These are phyloP conservation scores for Lepiota venenata DNA, from an alignment of 768 basidiomycete genomes.

Conservation along the genomic window DNA sequence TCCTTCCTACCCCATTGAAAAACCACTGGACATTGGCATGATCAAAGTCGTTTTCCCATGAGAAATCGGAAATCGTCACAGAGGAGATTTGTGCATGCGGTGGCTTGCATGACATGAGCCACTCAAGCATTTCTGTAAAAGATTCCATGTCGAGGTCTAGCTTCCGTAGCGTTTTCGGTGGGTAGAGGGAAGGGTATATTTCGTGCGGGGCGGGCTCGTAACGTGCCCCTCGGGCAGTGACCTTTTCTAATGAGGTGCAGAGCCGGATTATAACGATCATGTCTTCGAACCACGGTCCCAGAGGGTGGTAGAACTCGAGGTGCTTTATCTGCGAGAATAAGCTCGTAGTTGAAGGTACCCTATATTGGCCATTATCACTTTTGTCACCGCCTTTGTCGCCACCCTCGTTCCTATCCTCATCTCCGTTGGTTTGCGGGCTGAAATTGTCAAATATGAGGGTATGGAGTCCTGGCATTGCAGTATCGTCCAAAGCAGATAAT, in stretches of 20 bases:
- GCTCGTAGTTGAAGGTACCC: background rate
- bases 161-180: background rate
- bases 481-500: background rate
- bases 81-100: background rate
- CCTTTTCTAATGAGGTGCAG: background rate
- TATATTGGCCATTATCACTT: background rate
- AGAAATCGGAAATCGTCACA: background rate
- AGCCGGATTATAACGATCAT: background rate
- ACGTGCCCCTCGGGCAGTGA: background rate
- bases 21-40: background rate
- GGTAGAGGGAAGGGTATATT: background rate
- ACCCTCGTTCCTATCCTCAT: no score
- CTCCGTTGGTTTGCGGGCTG: background rate
- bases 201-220: background rate
- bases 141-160: background rate
- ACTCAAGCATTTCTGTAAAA: background rate
- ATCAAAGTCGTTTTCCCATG: background rate
- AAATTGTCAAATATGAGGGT: background rate
- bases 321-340: background rate
- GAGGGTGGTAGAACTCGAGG: background rate
- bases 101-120: background rate
- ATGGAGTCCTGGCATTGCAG: background rate
- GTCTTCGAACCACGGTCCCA: background rate
- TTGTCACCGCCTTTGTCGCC: background rate
- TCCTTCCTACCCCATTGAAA: background rate